These are phyloP conservation scores for Saccharomycopsis sp. DNA, from an alignment of 805 yeast genomes.

Conservation along the genomic window DNA sequence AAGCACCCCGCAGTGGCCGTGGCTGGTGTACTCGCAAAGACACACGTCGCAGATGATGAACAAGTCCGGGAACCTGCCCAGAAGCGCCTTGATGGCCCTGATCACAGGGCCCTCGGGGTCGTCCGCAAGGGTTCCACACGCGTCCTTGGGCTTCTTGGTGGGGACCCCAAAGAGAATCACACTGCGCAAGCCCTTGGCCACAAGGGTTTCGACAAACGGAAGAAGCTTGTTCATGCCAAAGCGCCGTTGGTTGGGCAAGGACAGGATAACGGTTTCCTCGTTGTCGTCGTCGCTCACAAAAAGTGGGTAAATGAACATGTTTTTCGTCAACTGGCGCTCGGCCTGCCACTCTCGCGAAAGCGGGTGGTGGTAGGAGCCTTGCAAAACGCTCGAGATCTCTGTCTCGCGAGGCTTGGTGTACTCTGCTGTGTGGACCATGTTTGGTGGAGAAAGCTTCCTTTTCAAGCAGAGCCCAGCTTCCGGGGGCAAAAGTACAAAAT, in stretches of 20 bases:
- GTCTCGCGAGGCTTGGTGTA: slow-evolving; percentile 52
- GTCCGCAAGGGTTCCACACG: slow-evolving; percentile 82
- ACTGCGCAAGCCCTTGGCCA: slow-evolving; percentile 72
- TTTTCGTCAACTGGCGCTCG: slow-evolving; percentile 73
- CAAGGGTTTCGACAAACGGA: slow-evolving; percentile 60
- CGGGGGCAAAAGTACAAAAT: too few relatives aligned
- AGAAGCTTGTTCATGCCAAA: slow-evolving; percentile 74
- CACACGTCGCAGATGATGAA: slow-evolving; percentile 93
- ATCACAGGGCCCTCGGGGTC: slow-evolving; percentile 96
- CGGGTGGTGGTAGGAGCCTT: slow-evolving; percentile 94
- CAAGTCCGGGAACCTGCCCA: slow-evolving; percentile 63
- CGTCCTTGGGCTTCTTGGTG: slow-evolving; percentile 64
- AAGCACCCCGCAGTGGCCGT: slow-evolving; percentile 96
- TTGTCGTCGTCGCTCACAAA: slow-evolving; percentile 76
- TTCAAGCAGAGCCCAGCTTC: too few relatives aligned
- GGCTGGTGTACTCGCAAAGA: slow-evolving; percentile 90
- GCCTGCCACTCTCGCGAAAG: slow-evolving; percentile 85
- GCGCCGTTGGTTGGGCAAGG: slow-evolving; percentile 83
- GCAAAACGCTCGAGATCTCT: slow-evolving; percentile 64
- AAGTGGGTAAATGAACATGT: slow-evolving; percentile 87
- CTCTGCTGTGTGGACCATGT: slow-evolving; percentile 61
- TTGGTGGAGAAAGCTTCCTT: slow-evolving; percentile 6
- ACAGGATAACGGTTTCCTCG: slow-evolving; percentile 63
- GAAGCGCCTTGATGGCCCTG: slow-evolving; percentile 57
- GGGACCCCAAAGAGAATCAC: slow-evolving; percentile 94